Base-by-base conservation (phyloP, 345 rosid species). In the Dovyalis caffra region DNA sequence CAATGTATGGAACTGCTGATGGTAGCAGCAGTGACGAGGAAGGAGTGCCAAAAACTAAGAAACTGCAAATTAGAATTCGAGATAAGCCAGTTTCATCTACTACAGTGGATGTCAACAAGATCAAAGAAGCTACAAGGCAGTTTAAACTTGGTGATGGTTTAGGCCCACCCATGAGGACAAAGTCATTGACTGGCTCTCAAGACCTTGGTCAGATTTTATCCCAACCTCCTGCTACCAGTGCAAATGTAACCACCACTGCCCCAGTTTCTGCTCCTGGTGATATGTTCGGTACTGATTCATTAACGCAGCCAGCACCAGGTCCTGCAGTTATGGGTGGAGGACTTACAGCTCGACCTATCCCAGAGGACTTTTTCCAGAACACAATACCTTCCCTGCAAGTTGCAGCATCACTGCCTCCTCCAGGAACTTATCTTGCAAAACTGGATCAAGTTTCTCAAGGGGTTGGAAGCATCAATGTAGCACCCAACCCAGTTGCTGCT, bases 21-120 rank as follows among this genome's bases (percentile, higher is more conserved):
- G 97, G 92, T 69, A 91, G 99, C 88, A 95, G 98, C 83, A 93
- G 97, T 72, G 99, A 95, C 45, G 98, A 93, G 83, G 99, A 95
- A 73, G 96, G 90, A 74, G 83, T 75, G 5, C 83, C 91, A 12
- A 93, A 88, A 81, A 63, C 88, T 65, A 91, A 87, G 77, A 95
- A 86, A 74, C 66, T 95, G 64, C 97, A 88, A 77, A 95, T 93
- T 73, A 93, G 96, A 84, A 95, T 95, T 85, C 88, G 97, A 53
- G 96, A 95, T 28, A 95, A 91, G 78, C 95, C 97, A 49, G 58
- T 78, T 68, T 70, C 96, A 40, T 89, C 99, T 38, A 49, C 94
- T 58, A 74, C 92, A 0, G 93, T 93, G 76, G 99, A 95, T 76
- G 93, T 93, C 66, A 81, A 90, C 81, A 95, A 95, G 87, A 91